Conservation (phyloP, 306 rosid genomes). For the Cicer chorassanicum region DNA sequence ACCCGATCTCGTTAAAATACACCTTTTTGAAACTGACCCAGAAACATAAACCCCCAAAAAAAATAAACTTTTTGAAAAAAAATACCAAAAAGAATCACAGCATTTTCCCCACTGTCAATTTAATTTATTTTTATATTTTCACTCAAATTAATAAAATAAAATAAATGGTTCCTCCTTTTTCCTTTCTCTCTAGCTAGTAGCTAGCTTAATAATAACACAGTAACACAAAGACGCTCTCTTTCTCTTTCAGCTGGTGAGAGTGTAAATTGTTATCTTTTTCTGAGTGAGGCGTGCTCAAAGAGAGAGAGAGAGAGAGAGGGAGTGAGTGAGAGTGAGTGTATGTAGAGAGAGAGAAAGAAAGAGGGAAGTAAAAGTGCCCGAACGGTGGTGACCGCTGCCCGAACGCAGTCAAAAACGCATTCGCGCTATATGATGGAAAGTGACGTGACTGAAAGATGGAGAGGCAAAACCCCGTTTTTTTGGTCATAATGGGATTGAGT, state of each 20-base stretch:
- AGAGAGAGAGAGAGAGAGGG: constrained; percentile 36
- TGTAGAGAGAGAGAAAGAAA: constrained; percentile 9
- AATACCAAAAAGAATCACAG: constrained; percentile 47
- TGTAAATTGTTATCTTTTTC: constrained; percentile 54
- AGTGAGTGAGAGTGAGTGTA: background rate
- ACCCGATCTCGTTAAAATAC: constrained; percentile 66
- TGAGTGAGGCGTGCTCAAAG: constrained; percentile 68
- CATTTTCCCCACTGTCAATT: constrained; percentile 42
- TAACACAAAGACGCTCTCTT: background rate
- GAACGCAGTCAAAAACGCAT: constrained; percentile 74
- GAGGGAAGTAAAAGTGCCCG: constrained; percentile 59
- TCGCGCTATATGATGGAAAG: constrained; percentile 86
- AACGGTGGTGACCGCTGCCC: constrained; percentile 92
- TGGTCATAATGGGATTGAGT: constrained; percentile 59
- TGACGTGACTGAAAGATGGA: constrained; percentile 68
- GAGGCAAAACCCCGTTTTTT: constrained; percentile 64
- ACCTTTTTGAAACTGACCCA: constrained; percentile 36
- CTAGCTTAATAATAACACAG: constrained; percentile 31
- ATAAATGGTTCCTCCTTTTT: constrained; percentile 20
- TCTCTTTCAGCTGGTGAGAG: constrained; percentile 47
- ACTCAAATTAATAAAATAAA: background rate
- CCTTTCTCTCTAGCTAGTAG: constrained; percentile 34
- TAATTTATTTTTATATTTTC: background rate
- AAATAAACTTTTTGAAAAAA: background rate
- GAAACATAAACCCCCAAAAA: constrained; percentile 36